phyloP scores from a whole-genome alignment of 192 early-diverging fungal species.

The Coemansia sp. region DNA sequence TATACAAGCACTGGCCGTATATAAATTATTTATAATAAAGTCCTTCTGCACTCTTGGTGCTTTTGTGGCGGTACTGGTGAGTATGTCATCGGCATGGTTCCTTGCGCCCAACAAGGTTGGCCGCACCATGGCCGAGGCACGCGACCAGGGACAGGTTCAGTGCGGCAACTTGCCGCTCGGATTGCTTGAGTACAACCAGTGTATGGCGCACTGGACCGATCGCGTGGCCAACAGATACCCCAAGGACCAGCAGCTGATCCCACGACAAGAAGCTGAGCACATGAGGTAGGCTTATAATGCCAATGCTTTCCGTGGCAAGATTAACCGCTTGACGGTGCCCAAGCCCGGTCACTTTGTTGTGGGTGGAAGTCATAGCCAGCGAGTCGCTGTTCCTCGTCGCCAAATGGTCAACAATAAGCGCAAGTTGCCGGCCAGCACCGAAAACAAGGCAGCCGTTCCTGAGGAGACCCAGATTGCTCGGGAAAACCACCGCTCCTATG shows the following conservation, averaged over 20 bases:
- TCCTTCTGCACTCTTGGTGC: conserved; percentile 43
- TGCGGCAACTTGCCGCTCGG: conserved; percentile 39
- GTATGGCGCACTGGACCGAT: conserved; percentile 53
- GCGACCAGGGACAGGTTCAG: conserved; percentile 26
- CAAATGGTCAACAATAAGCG: not conserved
- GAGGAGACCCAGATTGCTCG: not conserved
- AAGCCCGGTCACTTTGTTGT: conserved; percentile 22
- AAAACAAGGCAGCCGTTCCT: not conserved
- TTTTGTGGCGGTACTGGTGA: conserved; percentile 33
- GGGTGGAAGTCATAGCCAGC: conserved; percentile 30
- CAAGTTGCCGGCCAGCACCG: not conserved
- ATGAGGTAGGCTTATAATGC: conserved; percentile 18
- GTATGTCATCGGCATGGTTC: conserved; percentile 16
- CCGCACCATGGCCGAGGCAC: conserved; percentile 1
- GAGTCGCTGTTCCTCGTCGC: conserved; percentile 5
- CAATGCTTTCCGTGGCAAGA: conserved; percentile 25
- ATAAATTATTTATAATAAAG: conserved; percentile 21
- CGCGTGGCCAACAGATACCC: conserved; percentile 42
- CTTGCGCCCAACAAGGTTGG: conserved; percentile 10
- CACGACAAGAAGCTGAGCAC: conserved; percentile 30
- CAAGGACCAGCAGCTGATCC: conserved; percentile 25
- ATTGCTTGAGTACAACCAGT: conserved; percentile 51
- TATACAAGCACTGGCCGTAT: not conserved
- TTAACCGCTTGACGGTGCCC: conserved; percentile 25
- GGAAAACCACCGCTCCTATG: conserved; percentile 1